Conservation (phyloP, 768 basidiomycete genomes). For the Lentinus tigrinus region DNA sequence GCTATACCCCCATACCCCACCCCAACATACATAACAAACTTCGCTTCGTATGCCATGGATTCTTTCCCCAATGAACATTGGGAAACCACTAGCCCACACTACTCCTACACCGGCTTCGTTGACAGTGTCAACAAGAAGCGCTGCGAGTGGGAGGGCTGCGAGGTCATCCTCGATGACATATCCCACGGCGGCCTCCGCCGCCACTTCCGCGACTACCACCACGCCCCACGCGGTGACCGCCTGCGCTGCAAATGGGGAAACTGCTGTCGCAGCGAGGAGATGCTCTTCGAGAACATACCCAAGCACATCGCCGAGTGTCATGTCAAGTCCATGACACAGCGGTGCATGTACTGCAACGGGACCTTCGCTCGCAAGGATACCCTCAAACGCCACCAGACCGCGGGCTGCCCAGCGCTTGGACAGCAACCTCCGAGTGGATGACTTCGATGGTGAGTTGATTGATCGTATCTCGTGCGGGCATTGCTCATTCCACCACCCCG, state of each 20-base stretch:
- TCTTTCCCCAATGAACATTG: too few relatives aligned
- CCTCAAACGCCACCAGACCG: constrained; percentile 12
- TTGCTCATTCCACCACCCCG: too few relatives aligned
- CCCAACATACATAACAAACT: too few relatives aligned
- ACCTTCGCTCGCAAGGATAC: constrained; percentile 17
- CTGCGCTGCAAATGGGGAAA: constrained; percentile 9
- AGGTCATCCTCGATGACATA: constrained; percentile 5
- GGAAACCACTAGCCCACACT: neutral
- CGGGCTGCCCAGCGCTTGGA: neutral
- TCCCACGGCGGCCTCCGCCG: constrained; percentile 5
- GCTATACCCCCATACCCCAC: too few relatives aligned
- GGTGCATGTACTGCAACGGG: constrained; percentile 3
- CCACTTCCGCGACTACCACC: constrained; percentile 13
- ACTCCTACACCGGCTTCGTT: neutral
- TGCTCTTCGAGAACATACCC: constrained; percentile 18
- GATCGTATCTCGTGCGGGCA: too few relatives aligned
- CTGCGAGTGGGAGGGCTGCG: constrained; percentile 6
- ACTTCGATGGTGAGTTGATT: too few relatives aligned
- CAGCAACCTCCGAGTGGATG: neutral
- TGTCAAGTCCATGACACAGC: constrained; percentile 8
- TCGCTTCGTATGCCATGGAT: too few relatives aligned
- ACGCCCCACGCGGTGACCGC: neutral
- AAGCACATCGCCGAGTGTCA: constrained; percentile 21
- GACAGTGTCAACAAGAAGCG: neutral
- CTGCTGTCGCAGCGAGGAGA: constrained; percentile 8